Percentiles rank a stretch among this genome's conserved stretches.
These are phyloP conservation scores for Colletotrichum spinosum DNA, from an alignment of 2,329 filamentous ascomycete genomes.

Conservation along the genomic window DNA sequence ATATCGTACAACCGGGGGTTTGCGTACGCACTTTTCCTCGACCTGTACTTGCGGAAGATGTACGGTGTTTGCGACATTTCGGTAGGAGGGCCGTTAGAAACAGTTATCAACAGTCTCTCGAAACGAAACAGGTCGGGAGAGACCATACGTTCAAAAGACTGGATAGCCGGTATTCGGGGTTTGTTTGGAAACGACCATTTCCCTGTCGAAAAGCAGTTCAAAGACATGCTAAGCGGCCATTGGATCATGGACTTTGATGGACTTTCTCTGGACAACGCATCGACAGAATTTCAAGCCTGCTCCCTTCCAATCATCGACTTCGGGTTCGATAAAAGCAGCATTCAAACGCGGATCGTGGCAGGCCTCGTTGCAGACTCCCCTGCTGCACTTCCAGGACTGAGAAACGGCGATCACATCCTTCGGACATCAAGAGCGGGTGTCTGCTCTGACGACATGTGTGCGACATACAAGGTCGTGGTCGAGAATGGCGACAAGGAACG, in stretches of 20 bases:
- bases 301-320: slow-evolving; percentile 15
- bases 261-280: slow-evolving; percentile 7
- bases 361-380: slow-evolving; percentile 8
- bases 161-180: not conserved
- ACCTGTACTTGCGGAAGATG: slow-evolving; percentile 8
- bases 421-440: slow-evolving; percentile 14
- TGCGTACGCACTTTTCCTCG: slow-evolving; percentile 21
- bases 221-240: slow-evolving; percentile 18
- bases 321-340: slow-evolving; percentile 17
- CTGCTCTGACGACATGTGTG: slow-evolving; percentile 8
- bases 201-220: slow-evolving; percentile 2
- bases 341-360: slow-evolving; percentile 2
- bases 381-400: slow-evolving; percentile 7
- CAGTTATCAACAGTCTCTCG: not conserved
- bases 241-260: slow-evolving; percentile 10
- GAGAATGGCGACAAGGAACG: not conserved
- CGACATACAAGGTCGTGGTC: slow-evolving; percentile 10
- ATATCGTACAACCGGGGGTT: slow-evolving; percentile 29
- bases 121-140: slow-evolving; percentile 8
- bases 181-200: slow-evolving; percentile 5
- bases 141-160: slow-evolving; percentile 1
- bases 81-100: slow-evolving; percentile 10
- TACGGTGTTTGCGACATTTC: not conserved
- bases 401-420: slow-evolving; percentile 19
- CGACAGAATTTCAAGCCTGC: not conserved